A percentile compares a stretch with the other conserved stretches of the same genome.
Evolutionary conservation across 129 eudicot species (phyloP).

Genomic region (Gnaphalium uliginosum): DNA sequence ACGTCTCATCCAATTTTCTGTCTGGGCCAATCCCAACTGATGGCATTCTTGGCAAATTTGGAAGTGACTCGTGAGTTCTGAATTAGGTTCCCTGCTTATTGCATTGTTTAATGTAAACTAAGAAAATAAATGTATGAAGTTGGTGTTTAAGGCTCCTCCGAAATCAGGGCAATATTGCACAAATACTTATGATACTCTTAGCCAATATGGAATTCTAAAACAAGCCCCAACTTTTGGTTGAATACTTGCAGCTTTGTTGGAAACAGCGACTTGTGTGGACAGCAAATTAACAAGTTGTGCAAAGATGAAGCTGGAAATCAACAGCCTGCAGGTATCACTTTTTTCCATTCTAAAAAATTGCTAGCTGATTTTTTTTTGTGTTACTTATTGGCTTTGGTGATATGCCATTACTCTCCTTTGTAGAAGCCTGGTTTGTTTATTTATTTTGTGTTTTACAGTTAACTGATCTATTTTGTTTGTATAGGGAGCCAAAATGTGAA

Average conservation of each 20-base stretch:
- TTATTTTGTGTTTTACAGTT: slow-evolving; percentile 2
- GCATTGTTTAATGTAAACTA: neutral
- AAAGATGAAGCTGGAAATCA: slow-evolving; percentile 54
- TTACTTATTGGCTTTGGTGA: slow-evolving; percentile 4
- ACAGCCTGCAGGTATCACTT: slow-evolving; percentile 36
- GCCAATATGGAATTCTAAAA: slow-evolving; percentile 14
- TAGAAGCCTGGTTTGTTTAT: neutral
- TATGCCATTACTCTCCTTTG: slow-evolving; percentile 12
- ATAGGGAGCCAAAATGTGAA: slow-evolving; percentile 50
- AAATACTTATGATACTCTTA: neutral
- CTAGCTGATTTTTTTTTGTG: slow-evolving; percentile 2
- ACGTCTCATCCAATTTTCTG: slow-evolving; percentile 83
- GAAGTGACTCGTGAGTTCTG: slow-evolving; percentile 70
- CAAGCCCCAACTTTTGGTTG: slow-evolving; percentile 7
- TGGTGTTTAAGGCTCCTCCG: neutral
- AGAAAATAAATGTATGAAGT: slow-evolving; percentile 1
- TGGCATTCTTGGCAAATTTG: slow-evolving; percentile 66
- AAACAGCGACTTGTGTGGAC: slow-evolving; percentile 82
- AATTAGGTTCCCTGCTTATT: slow-evolving; percentile 19
- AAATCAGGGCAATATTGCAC: neutral
- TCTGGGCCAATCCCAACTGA: slow-evolving; percentile 75
- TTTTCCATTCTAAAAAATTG: slow-evolving; percentile 1
- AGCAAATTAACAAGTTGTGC: slow-evolving; percentile 63
- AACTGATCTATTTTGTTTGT: slow-evolving; percentile 7
- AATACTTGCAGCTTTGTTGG: slow-evolving; percentile 72